phyloP scores from a whole-genome alignment of 2,329 filamentous ascomycete species.

The Teratosphaeria epicoccoides region DNA sequence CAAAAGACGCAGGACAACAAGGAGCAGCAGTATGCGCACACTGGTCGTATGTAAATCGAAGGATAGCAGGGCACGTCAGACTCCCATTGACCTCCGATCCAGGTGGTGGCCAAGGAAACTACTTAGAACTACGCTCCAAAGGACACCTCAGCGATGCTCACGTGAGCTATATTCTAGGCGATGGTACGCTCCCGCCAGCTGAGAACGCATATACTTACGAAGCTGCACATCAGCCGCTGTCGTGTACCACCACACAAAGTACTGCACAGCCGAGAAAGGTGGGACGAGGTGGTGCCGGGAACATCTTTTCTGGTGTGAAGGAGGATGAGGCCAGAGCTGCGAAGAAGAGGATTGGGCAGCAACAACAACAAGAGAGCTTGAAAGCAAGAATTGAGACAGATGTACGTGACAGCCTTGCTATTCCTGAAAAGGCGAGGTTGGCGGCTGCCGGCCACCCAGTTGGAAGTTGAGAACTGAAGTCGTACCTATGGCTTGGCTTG shows the following conservation, averaged over 20 bases:
- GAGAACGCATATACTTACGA: not conserved
- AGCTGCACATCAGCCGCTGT: not conserved
- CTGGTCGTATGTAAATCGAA: too few species aligned
- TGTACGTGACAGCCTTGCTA: conserved; percentile 31
- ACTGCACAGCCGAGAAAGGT: conserved; percentile 11
- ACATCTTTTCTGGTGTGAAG: conserved; percentile 30
- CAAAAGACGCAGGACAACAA: conserved; percentile 5
- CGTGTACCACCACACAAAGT: conserved; percentile 10
- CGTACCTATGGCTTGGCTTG: too few species aligned
- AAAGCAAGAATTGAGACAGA: conserved; percentile 29
- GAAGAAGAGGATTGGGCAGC: conserved; percentile 18
- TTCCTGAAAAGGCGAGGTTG: conserved; percentile 30
- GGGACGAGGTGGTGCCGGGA: conserved; percentile 39
- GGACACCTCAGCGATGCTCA: conserved; percentile 27
- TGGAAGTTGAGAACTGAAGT: not conserved
- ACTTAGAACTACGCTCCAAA: conserved; percentile 30
- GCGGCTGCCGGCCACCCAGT: conserved; percentile 8
- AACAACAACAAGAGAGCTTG: conserved; percentile 18
- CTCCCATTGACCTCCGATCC: too few species aligned
- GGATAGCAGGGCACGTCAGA: too few species aligned
- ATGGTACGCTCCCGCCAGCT: conserved; percentile 7
- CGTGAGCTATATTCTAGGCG: conserved; percentile 14
- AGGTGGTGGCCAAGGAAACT: conserved; percentile 39
- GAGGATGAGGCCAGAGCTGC: conserved; percentile 24
- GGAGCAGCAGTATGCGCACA: conserved; percentile 34